Evolutionary conservation across 2,329 filamentous ascomycete genomes (phyloP), one percentile per base, ranked within the genome.

Genomic region (Colletotrichum sp.): DNA sequence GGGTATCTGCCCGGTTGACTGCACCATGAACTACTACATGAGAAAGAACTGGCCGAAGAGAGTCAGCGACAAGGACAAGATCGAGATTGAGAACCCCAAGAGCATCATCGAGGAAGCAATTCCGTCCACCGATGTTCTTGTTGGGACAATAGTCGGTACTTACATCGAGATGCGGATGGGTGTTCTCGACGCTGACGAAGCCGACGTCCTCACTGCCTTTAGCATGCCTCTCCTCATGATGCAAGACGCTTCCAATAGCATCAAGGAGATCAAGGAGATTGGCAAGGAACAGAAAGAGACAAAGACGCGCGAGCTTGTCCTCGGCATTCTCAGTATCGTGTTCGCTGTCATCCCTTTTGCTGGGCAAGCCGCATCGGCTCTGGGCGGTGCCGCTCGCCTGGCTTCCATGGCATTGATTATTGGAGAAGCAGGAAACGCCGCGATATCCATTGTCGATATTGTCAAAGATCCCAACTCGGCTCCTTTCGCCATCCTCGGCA

Each of bases 261-360:
- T 84, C 80, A 66, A 79, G 30, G 69, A 79, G 32, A 78, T 83
- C 32, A 79, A 80, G 75, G 76, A 80, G 39, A 76, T 80, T 71
- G 81, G 76, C 1, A 78, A 79, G 63, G 55, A 81, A 26, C 71
- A 78, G 13, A 68, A 76, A 63, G 75, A 76, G 67, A 74, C 76
- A 0, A 75, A 82, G 34, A 79, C 79, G 13, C 78, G 77, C 10
- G 63, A 79, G 2, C 76, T 82, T 2, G 78, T 83, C 30, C 16
- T 82, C 15, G 65, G 70, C 34, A 84, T 87, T 16, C 78, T 90
- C 26, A 87, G 87, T 72, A 87, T 88, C 69, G 44, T 87, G 60
- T 83, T 91, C 69, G 88, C 89, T 52, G 82, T 90, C 32, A 83
- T 90, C 34, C 89, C 89, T 24, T 87, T 90, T 75, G 77, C 89